These are phyloP conservation scores for Wickerhamomyces subpelliculosus DNA, from an alignment of 805 yeast genomes.

Conservation along the genomic window DNA sequence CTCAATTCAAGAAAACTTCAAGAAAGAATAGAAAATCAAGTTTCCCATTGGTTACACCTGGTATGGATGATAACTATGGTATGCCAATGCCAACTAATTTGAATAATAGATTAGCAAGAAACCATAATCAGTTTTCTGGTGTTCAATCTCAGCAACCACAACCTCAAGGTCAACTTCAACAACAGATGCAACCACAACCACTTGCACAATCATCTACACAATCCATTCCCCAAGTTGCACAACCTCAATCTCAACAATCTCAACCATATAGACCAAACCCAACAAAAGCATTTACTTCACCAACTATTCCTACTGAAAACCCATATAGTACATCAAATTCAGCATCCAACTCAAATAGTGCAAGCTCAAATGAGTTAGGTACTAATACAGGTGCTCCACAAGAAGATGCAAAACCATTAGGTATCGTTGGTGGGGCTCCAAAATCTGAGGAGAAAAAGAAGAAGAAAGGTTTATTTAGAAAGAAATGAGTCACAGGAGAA, in stretches of 20 bases:
- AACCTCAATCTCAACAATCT: neutral
- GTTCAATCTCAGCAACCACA: neutral
- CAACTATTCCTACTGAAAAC: neutral
- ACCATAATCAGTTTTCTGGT: no score
- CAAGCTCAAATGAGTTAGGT: neutral
- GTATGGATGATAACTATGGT: constrained; percentile 2
- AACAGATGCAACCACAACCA: neutral
- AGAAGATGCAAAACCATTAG: constrained; percentile 1
- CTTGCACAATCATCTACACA: neutral
- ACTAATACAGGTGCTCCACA: neutral
- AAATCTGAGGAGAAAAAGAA: neutral
- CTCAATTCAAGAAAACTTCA: constrained; percentile 29
- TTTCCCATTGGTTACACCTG: constrained; percentile 16
- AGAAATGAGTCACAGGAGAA: neutral
- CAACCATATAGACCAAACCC: neutral
- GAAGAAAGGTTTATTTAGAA: neutral
- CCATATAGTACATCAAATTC: neutral
- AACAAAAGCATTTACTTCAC: neutral
- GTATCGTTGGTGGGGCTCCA: neutral
- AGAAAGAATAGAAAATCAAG: constrained; percentile 39
- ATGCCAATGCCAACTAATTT: constrained; percentile 6
- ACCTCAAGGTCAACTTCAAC: constrained; percentile 1
- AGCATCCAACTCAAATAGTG: neutral
- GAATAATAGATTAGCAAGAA: neutral
- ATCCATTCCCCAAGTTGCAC: neutral